Evolutionary conservation across 2,329 filamentous ascomycete genomes (phyloP), one percentile per base, ranked within the genome.

Genomic region (Beauveria caledonica): DNA sequence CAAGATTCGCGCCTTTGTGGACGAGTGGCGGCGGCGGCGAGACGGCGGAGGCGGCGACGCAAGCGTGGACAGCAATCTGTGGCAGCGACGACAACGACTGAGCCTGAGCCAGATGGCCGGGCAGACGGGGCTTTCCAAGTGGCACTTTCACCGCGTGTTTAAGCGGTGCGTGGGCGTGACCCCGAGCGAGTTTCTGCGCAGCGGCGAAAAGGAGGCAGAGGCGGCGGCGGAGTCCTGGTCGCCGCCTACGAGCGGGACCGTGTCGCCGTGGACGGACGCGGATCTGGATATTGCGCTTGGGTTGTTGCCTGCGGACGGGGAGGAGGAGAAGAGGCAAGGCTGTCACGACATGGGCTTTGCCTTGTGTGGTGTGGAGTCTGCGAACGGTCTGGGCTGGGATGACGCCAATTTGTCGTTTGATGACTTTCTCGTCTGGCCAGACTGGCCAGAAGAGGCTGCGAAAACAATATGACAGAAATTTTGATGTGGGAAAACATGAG

Each of bases 111-210:
- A 76, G 23, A 71, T 86, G 67, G 82, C 82, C 8, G 73, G 68
- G 48, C 74, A 75, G 66, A 79, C 78, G 5, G 78, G 79, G 0
- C 68, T 85, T 42, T 83, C 81, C 10, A 80, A 81, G 57, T 79
- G 82, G 70, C 82, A 86, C 66, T 82, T 86, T 55, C 80, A 84
- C 65, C 77, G 82, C 25, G 76, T 82, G 5, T 86, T 86, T 66
- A 85, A 83, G 69, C 78, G 77, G 66, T 77, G 76, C 48, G 77
- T 76, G 17, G 81, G 82, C 8, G 61, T 78, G 46, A 84, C 82
- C 48, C 75, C 75, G 13, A 65, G 63, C 8, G 72, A 72, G 64
- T 76, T 71, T 54, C 52, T 73, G 54, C 64, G 67, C 44, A 50
- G 62, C 46, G 21, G 21, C 33, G 48, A 19, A 11, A 17, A 25